These are phyloP conservation scores for Choiromyces venosus DNA, from an alignment of 495 filamentous ascomycete genomes.

Conservation along the genomic window DNA sequence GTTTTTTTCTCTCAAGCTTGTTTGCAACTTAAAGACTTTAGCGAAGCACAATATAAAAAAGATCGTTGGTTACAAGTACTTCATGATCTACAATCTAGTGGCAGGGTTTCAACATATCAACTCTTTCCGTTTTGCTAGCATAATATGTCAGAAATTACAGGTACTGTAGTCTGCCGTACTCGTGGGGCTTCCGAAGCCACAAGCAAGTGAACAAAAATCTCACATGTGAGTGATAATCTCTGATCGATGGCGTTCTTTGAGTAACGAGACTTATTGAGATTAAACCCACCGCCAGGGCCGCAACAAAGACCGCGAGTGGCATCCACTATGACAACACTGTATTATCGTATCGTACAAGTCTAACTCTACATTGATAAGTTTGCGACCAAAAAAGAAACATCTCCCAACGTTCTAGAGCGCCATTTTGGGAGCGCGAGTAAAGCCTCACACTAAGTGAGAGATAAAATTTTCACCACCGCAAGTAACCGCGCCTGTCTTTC, in stretches of 20 bases:
- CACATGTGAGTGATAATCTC: neutral
- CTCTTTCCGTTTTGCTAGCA: neutral
- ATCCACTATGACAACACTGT: neutral
- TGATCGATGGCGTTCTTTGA: neutral
- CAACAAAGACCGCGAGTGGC: neutral
- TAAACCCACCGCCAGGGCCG: neutral
- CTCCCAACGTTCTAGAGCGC: neutral
- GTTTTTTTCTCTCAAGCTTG: too few species aligned
- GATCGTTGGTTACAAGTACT: too few species aligned
- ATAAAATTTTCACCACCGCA: neutral
- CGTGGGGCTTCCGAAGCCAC: neutral
- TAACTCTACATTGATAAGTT: neutral
- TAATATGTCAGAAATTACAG: neutral
- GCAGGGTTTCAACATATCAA: neutral
- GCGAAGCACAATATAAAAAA: too few species aligned
- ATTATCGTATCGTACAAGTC: neutral
- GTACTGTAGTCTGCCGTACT: too few species aligned
- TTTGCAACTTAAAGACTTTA: too few species aligned
- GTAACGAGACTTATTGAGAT: neutral
- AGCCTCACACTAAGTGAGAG: neutral
- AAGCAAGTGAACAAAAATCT: neutral
- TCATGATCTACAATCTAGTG: neutral
- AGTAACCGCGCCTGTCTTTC: neutral
- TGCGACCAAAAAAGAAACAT: neutral
- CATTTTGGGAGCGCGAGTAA: neutral